Conservation (phyloP, 176 grass and related monocot species). For the Miscanthus lutarioriparius region DNA sequence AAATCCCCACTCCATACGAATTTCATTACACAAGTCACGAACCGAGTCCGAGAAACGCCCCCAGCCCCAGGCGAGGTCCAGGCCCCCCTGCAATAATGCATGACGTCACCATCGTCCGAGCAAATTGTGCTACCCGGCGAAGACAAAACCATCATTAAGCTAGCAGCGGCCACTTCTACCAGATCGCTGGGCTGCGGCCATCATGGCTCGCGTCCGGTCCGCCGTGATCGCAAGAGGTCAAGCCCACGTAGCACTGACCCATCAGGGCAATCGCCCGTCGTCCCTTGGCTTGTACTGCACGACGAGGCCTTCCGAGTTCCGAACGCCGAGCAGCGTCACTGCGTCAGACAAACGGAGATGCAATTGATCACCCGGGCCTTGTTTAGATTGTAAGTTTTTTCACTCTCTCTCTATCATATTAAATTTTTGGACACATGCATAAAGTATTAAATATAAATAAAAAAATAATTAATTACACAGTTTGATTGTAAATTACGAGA, state of each 20-base stretch:
- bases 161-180: not conserved
- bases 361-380: not conserved
- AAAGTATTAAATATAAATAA: too few species aligned
- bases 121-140: not conserved
- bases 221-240: not conserved
- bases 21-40: not conserved
- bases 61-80: too few species aligned
- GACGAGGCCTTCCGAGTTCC: not conserved
- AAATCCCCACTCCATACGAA: not conserved
- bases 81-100: not conserved
- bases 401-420: too few species aligned
- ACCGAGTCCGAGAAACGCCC: too few species aligned
- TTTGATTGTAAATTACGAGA: too few species aligned
- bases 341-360: conserved; percentile 3
- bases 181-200: not conserved
- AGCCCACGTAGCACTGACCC: not conserved
- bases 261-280: not conserved
- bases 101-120: not conserved
- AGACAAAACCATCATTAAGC: not conserved
- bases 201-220: not conserved
- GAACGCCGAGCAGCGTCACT: not conserved
- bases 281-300: conserved; percentile 28
- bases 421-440: too few species aligned
- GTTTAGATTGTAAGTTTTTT: too few species aligned
- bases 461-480: too few species aligned